phyloP scores from a whole-genome alignment of 1,284 basidiomycete genomes.

The Mycocalia duriaeana region DNA sequence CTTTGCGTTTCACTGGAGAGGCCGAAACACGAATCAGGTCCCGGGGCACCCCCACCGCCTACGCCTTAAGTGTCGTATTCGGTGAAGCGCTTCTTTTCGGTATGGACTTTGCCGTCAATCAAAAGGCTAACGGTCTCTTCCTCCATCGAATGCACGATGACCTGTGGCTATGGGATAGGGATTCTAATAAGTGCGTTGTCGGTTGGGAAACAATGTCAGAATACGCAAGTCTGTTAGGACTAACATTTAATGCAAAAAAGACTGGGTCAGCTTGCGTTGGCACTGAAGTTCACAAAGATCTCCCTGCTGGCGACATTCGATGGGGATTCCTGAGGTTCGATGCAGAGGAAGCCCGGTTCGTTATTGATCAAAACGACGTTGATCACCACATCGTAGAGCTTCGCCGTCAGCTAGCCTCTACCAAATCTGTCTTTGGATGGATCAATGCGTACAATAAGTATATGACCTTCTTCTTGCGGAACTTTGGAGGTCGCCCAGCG shows the following conservation, averaged over 20 bases:
- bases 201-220: slow-evolving; percentile 35
- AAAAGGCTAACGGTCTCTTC: slow-evolving; percentile 30
- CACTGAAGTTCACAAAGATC: slow-evolving; percentile 10
- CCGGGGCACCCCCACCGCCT: slow-evolving; percentile 34
- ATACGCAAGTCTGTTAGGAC: slow-evolving; percentile 29
- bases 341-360: slow-evolving; percentile 23
- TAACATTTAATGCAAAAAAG: slow-evolving; percentile 33
- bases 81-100: slow-evolving; percentile 35
- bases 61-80: slow-evolving; percentile 29
- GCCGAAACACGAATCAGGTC: slow-evolving; percentile 22
- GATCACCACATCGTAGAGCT: slow-evolving; percentile 34
- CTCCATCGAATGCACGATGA: slow-evolving; percentile 38
- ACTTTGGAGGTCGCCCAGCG: slow-evolving; percentile 34
- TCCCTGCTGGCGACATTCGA: slow-evolving; percentile 31
- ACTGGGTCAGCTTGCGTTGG: slow-evolving; percentile 34
- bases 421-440: slow-evolving; percentile 38
- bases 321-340: slow-evolving; percentile 41
- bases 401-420: slow-evolving; percentile 31
- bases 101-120: slow-evolving; percentile 43
- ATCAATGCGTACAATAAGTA: slow-evolving; percentile 41
- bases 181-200: slow-evolving; percentile 22
- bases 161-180: slow-evolving; percentile 34
- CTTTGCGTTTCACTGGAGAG: slow-evolving; percentile 29
- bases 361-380: slow-evolving; percentile 34
- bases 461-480: slow-evolving; percentile 35